Evolutionary conservation across 352 stramenopile species (phyloP).

Genomic region (Aphanomyces invadans): DNA sequence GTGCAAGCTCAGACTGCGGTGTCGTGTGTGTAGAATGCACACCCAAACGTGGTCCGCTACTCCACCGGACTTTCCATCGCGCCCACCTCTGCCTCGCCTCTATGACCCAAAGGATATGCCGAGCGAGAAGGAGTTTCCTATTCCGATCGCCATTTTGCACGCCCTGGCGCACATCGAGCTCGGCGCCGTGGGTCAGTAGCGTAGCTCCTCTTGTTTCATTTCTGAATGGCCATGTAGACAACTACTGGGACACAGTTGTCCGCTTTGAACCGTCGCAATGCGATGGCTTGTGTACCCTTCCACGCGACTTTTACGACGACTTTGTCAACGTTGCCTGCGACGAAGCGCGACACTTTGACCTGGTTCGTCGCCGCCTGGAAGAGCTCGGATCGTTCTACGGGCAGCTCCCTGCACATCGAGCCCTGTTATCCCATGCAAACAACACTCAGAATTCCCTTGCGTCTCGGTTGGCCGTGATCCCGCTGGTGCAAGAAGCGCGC

Average conservation of each 20-base stretch:
- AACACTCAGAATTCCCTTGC: slow-evolving; percentile 64
- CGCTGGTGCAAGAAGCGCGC: slow-evolving; percentile 72
- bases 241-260: slow-evolving; percentile 83
- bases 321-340: slow-evolving; percentile 64
- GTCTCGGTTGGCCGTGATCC: slow-evolving; percentile 65
- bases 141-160: slow-evolving; percentile 71
- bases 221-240: no score
- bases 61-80: slow-evolving; percentile 42
- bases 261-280: slow-evolving; percentile 48
- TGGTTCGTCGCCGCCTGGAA: slow-evolving; percentile 59
- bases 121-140: slow-evolving; percentile 53
- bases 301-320: slow-evolving; percentile 61
- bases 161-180: slow-evolving; percentile 81
- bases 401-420: slow-evolving; percentile 49
- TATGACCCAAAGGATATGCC: slow-evolving; percentile 67
- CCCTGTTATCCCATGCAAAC: slow-evolving; percentile 58
- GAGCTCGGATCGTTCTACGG: slow-evolving; percentile 62
- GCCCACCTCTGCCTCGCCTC: slow-evolving; percentile 38
- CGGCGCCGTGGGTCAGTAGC: slow-evolving; percentile 51
- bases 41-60: slow-evolving; percentile 30
- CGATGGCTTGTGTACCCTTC: slow-evolving; percentile 31
- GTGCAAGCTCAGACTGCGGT: neutral
- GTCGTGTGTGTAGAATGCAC: neutral
- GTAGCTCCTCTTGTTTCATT: no score
- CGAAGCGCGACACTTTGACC: slow-evolving; percentile 68